Percentiles rank a stretch among this genome's conserved stretches.
phyloP scores from a whole-genome alignment of 176 grass and related monocot species.

The Lolium perenne region DNA sequence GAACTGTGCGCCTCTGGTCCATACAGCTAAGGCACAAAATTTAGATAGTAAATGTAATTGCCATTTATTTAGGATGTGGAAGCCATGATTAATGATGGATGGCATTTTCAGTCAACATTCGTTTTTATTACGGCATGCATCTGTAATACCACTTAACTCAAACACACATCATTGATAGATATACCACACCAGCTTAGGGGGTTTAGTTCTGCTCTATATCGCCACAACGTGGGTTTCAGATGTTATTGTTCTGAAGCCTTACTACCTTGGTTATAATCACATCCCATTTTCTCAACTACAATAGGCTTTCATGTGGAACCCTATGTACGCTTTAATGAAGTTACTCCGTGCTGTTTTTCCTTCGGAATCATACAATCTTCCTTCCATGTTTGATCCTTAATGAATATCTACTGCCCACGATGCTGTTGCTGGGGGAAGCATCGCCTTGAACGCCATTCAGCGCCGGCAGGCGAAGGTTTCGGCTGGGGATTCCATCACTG shows the following conservation, averaged over 20 bases:
- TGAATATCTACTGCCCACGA: slow-evolving; percentile 70
- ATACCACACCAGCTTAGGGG: neutral
- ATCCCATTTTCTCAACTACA: neutral
- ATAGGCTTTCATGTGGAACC: neutral
- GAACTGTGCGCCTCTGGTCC: neutral
- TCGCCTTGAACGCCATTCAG: slow-evolving; percentile 94
- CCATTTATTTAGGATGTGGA: neutral
- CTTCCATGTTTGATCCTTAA: slow-evolving; percentile 65
- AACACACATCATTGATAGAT: neutral
- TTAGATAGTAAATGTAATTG: neutral
- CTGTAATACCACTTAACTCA: neutral
- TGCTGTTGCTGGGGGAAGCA: slow-evolving; percentile 60
- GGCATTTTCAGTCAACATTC: neutral
- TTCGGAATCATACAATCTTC: neutral
- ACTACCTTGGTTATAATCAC: neutral
- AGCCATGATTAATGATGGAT: neutral
- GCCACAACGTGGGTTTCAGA: neutral
- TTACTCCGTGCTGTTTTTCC: neutral
- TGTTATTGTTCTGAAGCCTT: slow-evolving; percentile 2
- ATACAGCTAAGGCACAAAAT: neutral
- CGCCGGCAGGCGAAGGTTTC: slow-evolving; percentile 92
- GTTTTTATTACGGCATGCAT: neutral
- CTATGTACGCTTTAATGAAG: neutral
- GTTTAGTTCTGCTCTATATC: neutral
- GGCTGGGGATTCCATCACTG: slow-evolving; percentile 74